Conservation (phyloP, 805 yeast genomes). For the Candida awuae region DNA sequence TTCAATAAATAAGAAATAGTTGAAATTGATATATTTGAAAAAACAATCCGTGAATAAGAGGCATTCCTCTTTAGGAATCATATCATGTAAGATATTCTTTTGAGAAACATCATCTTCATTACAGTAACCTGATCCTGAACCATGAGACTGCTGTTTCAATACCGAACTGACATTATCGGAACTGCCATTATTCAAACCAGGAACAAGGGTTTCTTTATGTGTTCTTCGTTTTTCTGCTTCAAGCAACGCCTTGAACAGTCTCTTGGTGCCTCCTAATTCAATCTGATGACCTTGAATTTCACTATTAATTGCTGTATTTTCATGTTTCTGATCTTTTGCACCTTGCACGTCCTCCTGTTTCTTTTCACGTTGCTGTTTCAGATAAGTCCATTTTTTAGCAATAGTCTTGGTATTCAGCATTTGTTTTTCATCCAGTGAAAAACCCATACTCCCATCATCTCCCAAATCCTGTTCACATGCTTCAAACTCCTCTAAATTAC, state of each 20-base stretch:
- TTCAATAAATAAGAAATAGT: conserved; percentile 30
- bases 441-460: neutral
- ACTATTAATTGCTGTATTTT: neutral
- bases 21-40: conserved; percentile 30
- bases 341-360: too few species aligned
- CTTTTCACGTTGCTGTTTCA: too few species aligned
- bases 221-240: conserved; percentile 12
- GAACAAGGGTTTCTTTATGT: conserved; percentile 2
- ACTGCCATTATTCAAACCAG: conserved; percentile 1
- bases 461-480: too few species aligned
- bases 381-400: too few species aligned
- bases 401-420: too few species aligned
- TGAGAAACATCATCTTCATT: conserved; percentile 4
- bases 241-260: conserved; percentile 12
- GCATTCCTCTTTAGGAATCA: conserved; percentile 21
- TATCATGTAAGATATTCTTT: conserved; percentile 19
- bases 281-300: conserved; percentile 13
- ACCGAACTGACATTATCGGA: too few species aligned
- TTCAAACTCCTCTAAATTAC: too few species aligned
- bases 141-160: too few species aligned
- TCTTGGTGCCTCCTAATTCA: conserved; percentile 12
- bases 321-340: neutral
- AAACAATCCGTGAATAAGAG: conserved; percentile 27
- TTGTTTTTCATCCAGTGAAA: too few species aligned
- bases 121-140: too few species aligned